Base-by-base conservation (phyloP, 2,329 filamentous ascomycete genomes). In the Aaosphaeria arxii region DNA sequence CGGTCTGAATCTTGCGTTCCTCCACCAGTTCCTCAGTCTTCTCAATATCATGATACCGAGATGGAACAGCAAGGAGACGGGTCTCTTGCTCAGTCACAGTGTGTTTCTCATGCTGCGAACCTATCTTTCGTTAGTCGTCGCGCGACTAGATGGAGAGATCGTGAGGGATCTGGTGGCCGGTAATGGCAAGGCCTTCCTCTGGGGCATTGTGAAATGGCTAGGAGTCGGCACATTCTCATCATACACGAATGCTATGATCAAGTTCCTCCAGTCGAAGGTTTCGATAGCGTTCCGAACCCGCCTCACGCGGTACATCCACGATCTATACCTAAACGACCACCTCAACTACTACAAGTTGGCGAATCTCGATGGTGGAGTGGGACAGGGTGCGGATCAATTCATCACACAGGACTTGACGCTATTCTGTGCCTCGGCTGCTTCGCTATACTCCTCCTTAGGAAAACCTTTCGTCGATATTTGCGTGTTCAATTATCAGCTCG, bases 221-320 rank as follows among this genome's bases (percentile, higher is more conserved):
- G 91, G 92, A 3, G 86, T 99, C 33, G 94, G 94, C 39, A 89
- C 88, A 2, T 85, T 97, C 54, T 92, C 91, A 6, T 95, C 92
- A 0, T 99, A 99, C 66, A 96, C 92, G 44, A 99, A 99, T 70
- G 91, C 92, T 46, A 96, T 95, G 88, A 99, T 99, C 78, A 97
- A 97, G 71, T 99, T 89, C 73, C 80, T 99, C 53, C 92, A 99
- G 72, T 92, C 89, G 44, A 99, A 99, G 75, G 91, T 99, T 46
- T 96, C 92, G 5, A 99, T 99, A 57, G 92, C 95, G 32, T 99
- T 99, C 79, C 86, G 94, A 39, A 99, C 94, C 4, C 84, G 94
- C 7, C 79, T 99, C 11, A 99, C 94, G 2, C 80, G 94, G 58
- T 99, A 99, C 69, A 96, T 99, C 46, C 94, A 99, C 71, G 94